Evolutionary conservation across 2,329 filamentous ascomycete species (phyloP).

Genomic region (Colletotrichum zoysiae): DNA sequence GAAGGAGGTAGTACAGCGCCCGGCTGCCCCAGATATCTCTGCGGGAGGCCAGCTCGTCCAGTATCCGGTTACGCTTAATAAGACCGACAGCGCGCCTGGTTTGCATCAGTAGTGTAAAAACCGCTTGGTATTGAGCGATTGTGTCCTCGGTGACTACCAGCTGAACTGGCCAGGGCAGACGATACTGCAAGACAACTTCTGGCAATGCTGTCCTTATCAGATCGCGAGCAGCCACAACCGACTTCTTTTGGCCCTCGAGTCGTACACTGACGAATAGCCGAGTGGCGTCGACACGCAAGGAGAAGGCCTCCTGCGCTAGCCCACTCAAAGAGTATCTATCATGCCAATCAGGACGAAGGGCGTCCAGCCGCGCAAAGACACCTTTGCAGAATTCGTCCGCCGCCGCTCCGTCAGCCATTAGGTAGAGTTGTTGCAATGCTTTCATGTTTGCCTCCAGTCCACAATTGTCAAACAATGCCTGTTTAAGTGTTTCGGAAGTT

Average conservation of each 20-base stretch:
- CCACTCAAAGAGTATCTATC: constrained; percentile 87
- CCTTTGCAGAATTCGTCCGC: constrained; percentile 74
- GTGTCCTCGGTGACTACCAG: constrained; percentile 80
- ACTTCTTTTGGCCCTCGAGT: constrained; percentile 54
- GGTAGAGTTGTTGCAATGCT: constrained; percentile 78
- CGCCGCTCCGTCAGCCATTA: constrained; percentile 79
- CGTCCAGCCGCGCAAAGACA: constrained; percentile 82
- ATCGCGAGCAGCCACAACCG: constrained; percentile 56
- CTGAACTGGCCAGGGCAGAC: constrained; percentile 73
- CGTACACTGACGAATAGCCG: constrained; percentile 71
- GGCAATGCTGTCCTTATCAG: constrained; percentile 63
- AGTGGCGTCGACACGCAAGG: constrained; percentile 67
- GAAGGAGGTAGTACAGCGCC: constrained; percentile 69
- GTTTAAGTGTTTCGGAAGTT: constrained; percentile 74
- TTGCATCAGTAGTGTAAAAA: constrained; percentile 84
- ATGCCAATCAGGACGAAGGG: constrained; percentile 73
- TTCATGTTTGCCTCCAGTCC: constrained; percentile 75
- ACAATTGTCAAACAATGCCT: constrained; percentile 76
- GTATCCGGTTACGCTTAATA: constrained; percentile 68
- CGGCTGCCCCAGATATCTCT: constrained; percentile 56
- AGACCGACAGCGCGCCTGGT: constrained; percentile 77
- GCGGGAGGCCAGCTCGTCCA: constrained; percentile 56
- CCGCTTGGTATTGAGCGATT: constrained; percentile 74
- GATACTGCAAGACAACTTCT: constrained; percentile 75
- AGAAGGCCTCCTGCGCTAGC: constrained; percentile 79